phyloP scores from a whole-genome alignment of 257 asterid species.

The Solanum lycopersicoides region DNA sequence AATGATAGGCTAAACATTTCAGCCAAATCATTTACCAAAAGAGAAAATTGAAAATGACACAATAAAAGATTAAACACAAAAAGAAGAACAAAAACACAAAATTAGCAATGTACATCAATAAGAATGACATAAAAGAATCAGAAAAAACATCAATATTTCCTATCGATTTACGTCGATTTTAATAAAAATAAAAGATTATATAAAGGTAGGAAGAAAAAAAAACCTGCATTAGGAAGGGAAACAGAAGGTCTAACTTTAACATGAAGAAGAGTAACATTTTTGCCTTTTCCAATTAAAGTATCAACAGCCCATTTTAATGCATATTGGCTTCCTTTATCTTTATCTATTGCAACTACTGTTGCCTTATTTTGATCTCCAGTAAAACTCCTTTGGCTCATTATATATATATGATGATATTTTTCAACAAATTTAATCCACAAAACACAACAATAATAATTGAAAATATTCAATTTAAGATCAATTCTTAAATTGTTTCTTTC shows the following conservation, averaged over 20 bases:
- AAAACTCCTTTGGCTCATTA: slow-evolving; percentile 24
- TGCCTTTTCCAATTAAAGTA: slow-evolving; percentile 57
- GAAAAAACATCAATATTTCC: background rate
- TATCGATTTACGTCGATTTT: background rate
- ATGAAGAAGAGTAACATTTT: slow-evolving; percentile 67
- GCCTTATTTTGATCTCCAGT: slow-evolving; percentile 26
- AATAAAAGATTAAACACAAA: background rate
- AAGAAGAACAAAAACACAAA: background rate
- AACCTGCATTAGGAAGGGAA: slow-evolving; percentile 23
- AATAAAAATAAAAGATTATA: background rate
- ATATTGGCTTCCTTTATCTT: slow-evolving; percentile 86
- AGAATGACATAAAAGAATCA: background rate
- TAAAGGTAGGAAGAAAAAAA: background rate
- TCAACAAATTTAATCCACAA: background rate
- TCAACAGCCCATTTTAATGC: slow-evolving; percentile 99
- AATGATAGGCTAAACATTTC: background rate
- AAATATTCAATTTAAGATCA: background rate
- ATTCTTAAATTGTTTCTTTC: background rate
- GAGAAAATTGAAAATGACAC: background rate
- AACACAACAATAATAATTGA: background rate
- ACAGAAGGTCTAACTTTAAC: slow-evolving; percentile 36
- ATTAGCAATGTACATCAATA: background rate
- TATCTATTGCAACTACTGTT: slow-evolving; percentile 77
- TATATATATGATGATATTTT: background rate
- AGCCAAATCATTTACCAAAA: background rate